phyloP scores from a whole-genome alignment of 2,329 filamentous ascomycete genomes.

The Colletotrichum plurivorum region DNA sequence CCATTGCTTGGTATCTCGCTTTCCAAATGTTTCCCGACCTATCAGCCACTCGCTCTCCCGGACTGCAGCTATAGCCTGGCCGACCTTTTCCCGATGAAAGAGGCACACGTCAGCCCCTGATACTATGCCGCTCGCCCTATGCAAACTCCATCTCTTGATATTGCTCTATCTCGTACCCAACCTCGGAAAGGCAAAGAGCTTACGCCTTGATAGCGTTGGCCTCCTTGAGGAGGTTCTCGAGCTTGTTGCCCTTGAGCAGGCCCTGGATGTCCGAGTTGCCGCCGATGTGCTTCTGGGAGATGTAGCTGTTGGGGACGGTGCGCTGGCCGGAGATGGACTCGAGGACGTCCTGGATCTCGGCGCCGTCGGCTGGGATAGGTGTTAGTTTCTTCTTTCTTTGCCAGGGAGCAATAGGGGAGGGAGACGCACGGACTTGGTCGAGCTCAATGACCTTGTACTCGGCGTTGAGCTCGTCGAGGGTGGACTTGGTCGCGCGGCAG shows the following conservation, averaged over 20 bases:
- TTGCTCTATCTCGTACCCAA: no score
- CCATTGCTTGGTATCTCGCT: slow-evolving; percentile 21
- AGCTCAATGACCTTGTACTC: slow-evolving; percentile 86
- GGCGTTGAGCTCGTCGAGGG: slow-evolving; percentile 78
- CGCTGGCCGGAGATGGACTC: slow-evolving; percentile 84
- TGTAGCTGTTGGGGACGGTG: slow-evolving; percentile 97
- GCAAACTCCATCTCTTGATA: background rate
- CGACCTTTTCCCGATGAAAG: slow-evolving; percentile 6
- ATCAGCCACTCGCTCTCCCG: slow-evolving; percentile 3
- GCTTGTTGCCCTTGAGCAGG: slow-evolving; percentile 64
- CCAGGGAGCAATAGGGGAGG: background rate
- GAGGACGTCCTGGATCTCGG: slow-evolving; percentile 86
- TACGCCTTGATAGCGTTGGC: slow-evolving; percentile 60
- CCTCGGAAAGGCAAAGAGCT: slow-evolving; percentile 42
- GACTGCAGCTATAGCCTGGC: slow-evolving; percentile 23
- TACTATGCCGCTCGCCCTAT: background rate
- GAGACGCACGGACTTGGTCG: slow-evolving; percentile 82
- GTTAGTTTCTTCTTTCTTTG: no score
- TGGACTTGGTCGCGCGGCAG: slow-evolving; percentile 84
- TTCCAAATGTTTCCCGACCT: background rate
- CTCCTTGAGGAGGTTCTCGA: slow-evolving; percentile 57
- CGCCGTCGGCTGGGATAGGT: slow-evolving; percentile 77
- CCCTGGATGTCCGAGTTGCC: slow-evolving; percentile 89
- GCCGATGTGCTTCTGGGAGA: slow-evolving; percentile 90
- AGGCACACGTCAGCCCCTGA: slow-evolving; percentile 18